phyloP scores from a whole-genome alignment of 2,329 filamentous ascomycete species.

The Colletotrichum neosansevieriae region DNA sequence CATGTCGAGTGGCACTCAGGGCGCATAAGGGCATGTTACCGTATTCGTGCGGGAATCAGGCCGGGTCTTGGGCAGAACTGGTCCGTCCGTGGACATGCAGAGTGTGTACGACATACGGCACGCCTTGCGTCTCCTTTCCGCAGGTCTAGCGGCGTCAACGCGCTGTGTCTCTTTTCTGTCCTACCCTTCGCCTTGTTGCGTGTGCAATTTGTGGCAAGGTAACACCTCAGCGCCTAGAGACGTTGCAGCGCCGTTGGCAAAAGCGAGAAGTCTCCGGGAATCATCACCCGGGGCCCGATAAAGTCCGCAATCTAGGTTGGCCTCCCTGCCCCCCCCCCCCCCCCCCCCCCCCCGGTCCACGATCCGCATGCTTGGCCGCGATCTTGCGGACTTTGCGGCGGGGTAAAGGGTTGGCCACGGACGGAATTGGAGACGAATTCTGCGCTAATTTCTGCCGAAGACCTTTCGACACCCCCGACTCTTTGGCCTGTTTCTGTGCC shows the following conservation, averaged over 20 bases:
- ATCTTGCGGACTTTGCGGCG: slow-evolving; percentile 9
- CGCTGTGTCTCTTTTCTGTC: neutral
- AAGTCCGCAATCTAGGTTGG: slow-evolving; percentile 9
- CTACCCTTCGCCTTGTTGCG: neutral
- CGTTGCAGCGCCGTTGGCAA: neutral
- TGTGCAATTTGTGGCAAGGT: neutral
- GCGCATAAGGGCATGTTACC: neutral
- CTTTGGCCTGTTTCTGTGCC: neutral
- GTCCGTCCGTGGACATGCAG: too few species aligned
- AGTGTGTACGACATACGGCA: neutral
- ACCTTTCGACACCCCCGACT: slow-evolving; percentile 12
- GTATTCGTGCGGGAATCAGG: neutral
- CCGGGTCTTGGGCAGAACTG: neutral
- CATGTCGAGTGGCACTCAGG: slow-evolving; percentile 1
- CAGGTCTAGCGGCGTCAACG: neutral
- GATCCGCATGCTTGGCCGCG: neutral
- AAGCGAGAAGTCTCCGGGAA: neutral
- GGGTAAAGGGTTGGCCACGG: neutral
- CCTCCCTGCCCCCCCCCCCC: neutral
- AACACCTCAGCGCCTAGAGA: slow-evolving; percentile 3
- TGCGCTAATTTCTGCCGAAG: slow-evolving; percentile 22
- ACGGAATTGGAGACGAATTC: neutral
- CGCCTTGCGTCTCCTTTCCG: neutral
- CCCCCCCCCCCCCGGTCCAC: too few species aligned
- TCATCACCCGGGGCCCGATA: neutral